Base-by-base conservation (phyloP, 2,329 filamentous ascomycete species). In the Monosporascus sp. region DNA sequence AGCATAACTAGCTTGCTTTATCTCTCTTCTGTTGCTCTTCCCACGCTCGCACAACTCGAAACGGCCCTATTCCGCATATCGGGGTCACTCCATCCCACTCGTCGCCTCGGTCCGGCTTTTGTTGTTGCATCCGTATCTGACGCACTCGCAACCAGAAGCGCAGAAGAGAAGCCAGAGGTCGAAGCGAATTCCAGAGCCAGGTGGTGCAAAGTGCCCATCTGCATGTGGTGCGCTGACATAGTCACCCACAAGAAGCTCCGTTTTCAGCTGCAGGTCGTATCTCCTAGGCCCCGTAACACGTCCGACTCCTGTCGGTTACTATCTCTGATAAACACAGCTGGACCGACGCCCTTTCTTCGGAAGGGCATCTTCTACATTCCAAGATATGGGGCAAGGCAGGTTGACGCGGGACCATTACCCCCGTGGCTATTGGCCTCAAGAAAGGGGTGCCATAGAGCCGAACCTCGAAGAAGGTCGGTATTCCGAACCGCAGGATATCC, bases 301-400 rank as follows among this genome's bases (percentile, higher is more conserved):
- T 11, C 39, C 22, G 18, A 15, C 39, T 6, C 39, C 11, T 43
- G 43, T 17, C 43, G 25, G n/a, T 14, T 4, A 11, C 17, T 17
- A 27, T 17, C 22, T 31, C 5, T 15, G 11, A 22, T 6, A 22
- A 46, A 25, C 7, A 15, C 14, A 25, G 14, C 9, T 24, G 14
- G n/a, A 15, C 22, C 43, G 17, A 41, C 18, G 6, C 9, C 38
- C 38, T 18, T 18, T 18, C 38, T 41, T 41, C 38, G 9, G 17
- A 20, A 41, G 17, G 11, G 38, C 14, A 25, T 25, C 43, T 22
- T 17, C 9, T 27, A n/a, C 22, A n/a, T 25, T 31, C n/a, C 7
- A 27, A 46, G 49, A 51, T 55, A 77, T 77, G 74, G 75, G 75
- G 48, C 72, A 69, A 58, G 66, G 72, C 53, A 71, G 65, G 63